These are phyloP conservation scores for Ganoderma sinense DNA, from an alignment of 1,284 basidiomycete genomes.

Conservation along the genomic window DNA sequence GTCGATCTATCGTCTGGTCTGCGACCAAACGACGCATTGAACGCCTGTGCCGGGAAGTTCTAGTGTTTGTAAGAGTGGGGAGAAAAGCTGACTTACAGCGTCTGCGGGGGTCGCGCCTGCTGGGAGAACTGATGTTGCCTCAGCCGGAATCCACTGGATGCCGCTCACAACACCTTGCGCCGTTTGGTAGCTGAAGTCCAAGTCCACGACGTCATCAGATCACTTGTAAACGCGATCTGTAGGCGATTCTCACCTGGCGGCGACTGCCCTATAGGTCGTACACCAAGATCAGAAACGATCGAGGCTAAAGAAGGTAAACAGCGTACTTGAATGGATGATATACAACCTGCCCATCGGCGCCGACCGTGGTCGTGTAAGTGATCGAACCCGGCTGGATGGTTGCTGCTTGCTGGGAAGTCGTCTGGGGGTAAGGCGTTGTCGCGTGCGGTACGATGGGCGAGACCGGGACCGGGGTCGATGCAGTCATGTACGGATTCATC, in stretches of 20 bases:
- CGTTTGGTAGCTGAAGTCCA: slow-evolving; percentile 67
- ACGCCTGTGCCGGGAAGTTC: slow-evolving; percentile 50
- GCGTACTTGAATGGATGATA: slow-evolving; percentile 79
- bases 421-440: slow-evolving; percentile 26
- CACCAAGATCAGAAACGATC: slow-evolving; percentile 23
- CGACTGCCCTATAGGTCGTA: slow-evolving; percentile 58
- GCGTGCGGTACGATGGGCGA: slow-evolving; percentile 34
- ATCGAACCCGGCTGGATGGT: slow-evolving; percentile 64
- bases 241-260: slow-evolving; percentile 60
- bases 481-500: slow-evolving; percentile 30
- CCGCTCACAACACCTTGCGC: slow-evolving; percentile 69
- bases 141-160: slow-evolving; percentile 80
- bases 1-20: slow-evolving; percentile 32
- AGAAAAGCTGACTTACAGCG: slow-evolving; percentile 46
- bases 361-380: slow-evolving; percentile 71
- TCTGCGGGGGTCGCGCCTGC: slow-evolving; percentile 64
- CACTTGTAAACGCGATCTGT: neutral
- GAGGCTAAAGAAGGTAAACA: slow-evolving; percentile 2
- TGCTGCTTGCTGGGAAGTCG: slow-evolving; percentile 29
- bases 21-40: slow-evolving; percentile 57
- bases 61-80: slow-evolving; percentile 33
- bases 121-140: slow-evolving; percentile 67
- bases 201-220: slow-evolving; percentile 2
- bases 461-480: slow-evolving; percentile 26
- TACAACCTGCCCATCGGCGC: slow-evolving; percentile 61